phyloP scores from a whole-genome alignment of 805 yeast species.

The Metschnikowia henanensis region DNA sequence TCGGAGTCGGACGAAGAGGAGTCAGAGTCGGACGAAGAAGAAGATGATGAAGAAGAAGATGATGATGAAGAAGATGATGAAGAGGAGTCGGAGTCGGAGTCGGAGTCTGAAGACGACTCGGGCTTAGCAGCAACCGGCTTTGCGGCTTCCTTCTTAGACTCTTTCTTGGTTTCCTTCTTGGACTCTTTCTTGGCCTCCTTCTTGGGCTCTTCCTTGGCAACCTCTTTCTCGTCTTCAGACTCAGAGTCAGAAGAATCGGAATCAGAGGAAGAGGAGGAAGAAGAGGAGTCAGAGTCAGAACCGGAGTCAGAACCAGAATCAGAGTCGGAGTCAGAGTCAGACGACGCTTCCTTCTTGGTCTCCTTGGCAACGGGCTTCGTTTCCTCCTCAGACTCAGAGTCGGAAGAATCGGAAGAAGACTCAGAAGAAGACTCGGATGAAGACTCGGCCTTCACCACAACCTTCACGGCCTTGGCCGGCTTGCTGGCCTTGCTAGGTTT shows the following conservation, averaged over 20 bases:
- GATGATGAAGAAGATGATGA: slow-evolving; percentile 16
- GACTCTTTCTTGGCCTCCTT: slow-evolving; percentile 10
- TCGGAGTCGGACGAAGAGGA: slow-evolving; percentile 28
- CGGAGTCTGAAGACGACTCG: slow-evolving; percentile 10
- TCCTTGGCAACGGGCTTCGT: not conserved
- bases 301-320: slow-evolving; percentile 18
- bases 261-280: slow-evolving; percentile 23
- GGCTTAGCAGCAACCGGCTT: slow-evolving; percentile 17
- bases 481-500: slow-evolving; percentile 22
- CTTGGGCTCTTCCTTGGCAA: slow-evolving; percentile 11
- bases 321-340: slow-evolving; percentile 27
- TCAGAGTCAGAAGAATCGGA: slow-evolving; percentile 31
- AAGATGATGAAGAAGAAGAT: slow-evolving; percentile 13
- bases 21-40: slow-evolving; percentile 18
- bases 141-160: slow-evolving; percentile 8
- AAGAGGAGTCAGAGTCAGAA: slow-evolving; percentile 20
- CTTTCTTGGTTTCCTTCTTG: slow-evolving; percentile 24
- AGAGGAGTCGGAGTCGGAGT: slow-evolving; percentile 17
- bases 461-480: slow-evolving; percentile 13
- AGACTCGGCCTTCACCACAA: slow-evolving; percentile 11
- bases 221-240: slow-evolving; percentile 23
- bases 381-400: slow-evolving; percentile 21
- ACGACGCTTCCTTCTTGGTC: not conserved
- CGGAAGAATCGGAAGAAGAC: slow-evolving; percentile 20
- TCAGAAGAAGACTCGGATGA: slow-evolving; percentile 15